Evolutionary conservation across 192 early-diverging fungal species (phyloP), one percentile per base, ranked within the genome.

Genomic region (Podila epigama): DNA sequence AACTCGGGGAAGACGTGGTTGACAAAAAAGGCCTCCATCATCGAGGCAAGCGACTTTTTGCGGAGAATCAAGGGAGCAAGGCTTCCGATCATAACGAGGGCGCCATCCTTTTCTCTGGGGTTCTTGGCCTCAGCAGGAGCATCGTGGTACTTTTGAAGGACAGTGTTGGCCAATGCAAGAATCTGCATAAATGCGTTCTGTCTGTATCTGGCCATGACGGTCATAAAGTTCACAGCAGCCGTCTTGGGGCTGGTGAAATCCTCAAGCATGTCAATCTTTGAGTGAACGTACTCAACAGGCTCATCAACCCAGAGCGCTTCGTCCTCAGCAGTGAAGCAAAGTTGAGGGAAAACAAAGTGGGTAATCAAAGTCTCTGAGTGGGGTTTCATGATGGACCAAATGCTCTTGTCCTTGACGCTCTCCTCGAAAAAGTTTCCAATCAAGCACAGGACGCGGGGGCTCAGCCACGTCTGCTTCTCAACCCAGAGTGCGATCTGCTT

Each of bases 1-100:
- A 99, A 93, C 72, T 98, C 96, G 15, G 96, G 93, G 56, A 97
- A 87, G 27, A 99, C 93, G 58, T 97, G 91, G 29, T 85, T 85
- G 11, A 90, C 87, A 77, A 98, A 85, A 73, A 98, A 94, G 20
- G 84, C 83, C 53, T 96, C 94, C 83, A 99, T 93, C 69, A 92
- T 87, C 60, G 68, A 73, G 13, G 83, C 77, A 42, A 96, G 81
- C 1, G 70, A 79, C 83, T 89, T 77, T 66, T 80, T 86, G 56
- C 87, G 83, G 40, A 95, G 81, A 40, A 93, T 86, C 22, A 85
- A 70, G 37, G 90, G 75, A 33, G 92, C 83, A 15, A 99, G 80
- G 18, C 82, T 78, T 10, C 89, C 81, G 82, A 99, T 91, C 91
- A 98, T 95, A 66, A 84, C 84, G 68, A 99, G 84, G 10, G 94